Percentiles rank a stretch among this genome's conserved stretches.
phyloP scores from a whole-genome alignment of 2,329 filamentous ascomycete genomes.

The Pseudonectria buxi region DNA sequence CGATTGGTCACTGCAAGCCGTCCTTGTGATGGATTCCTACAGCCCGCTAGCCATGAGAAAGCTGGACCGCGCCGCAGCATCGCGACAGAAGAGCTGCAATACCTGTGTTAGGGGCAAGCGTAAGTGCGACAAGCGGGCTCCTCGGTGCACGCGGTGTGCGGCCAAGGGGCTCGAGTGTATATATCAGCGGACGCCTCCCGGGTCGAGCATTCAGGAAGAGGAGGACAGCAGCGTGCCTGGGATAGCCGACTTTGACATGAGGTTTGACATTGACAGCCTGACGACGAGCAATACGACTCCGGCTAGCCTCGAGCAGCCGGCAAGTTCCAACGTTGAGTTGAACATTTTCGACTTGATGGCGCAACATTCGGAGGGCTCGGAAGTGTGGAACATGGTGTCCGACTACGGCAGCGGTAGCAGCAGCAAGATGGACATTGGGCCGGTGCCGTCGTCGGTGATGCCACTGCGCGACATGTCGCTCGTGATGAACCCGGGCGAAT shows the following conservation, averaged over 20 bases:
- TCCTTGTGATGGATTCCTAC: slow-evolving; percentile 16
- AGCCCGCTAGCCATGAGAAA: slow-evolving; percentile 21
- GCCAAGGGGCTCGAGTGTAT: slow-evolving; percentile 36
- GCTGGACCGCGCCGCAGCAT: slow-evolving; percentile 30
- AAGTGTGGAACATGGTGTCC: slow-evolving; percentile 22
- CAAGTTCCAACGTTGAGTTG: slow-evolving; percentile 27
- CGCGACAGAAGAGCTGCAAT: slow-evolving; percentile 45
- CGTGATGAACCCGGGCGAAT: slow-evolving; percentile 15
- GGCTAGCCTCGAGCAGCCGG: slow-evolving; percentile 13
- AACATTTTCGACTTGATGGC: slow-evolving; percentile 30
- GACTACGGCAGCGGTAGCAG: slow-evolving; percentile 16
- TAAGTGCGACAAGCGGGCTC: slow-evolving; percentile 39
- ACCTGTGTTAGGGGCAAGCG: slow-evolving; percentile 42
- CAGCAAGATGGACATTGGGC: slow-evolving; percentile 27
- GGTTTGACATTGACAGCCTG: slow-evolving; percentile 28
- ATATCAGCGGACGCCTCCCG: slow-evolving; percentile 32
- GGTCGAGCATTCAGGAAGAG: slow-evolving; percentile 9
- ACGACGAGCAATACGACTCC: slow-evolving; percentile 22
- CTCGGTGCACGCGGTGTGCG: slow-evolving; percentile 36
- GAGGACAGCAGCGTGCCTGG: slow-evolving; percentile 8
- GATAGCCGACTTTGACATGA: slow-evolving; percentile 31
- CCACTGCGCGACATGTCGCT: slow-evolving; percentile 26
- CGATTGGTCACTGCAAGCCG: not conserved
- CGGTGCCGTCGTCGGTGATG: slow-evolving; percentile 18
- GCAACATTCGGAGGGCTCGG: slow-evolving; percentile 14